These are phyloP conservation scores for Cotoneaster glaucophyllus DNA, from an alignment of 306 rosid genomes.

Conservation along the genomic window DNA sequence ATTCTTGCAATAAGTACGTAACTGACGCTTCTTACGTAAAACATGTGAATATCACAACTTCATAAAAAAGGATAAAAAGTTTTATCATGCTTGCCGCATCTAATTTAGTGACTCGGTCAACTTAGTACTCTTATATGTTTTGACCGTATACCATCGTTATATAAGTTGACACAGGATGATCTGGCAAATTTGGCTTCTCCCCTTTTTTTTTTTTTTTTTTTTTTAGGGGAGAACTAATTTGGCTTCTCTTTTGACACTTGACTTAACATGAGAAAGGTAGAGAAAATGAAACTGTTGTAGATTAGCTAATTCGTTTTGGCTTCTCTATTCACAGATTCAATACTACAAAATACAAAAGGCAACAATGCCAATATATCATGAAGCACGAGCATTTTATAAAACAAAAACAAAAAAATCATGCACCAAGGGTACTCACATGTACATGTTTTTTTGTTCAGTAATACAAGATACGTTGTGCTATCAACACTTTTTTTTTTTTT, in stretches of 20 bases:
- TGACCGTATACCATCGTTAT: neutral
- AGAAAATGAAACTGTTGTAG: neutral
- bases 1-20: too few relatives aligned
- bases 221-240: too few relatives aligned
- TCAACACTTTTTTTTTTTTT: too few relatives aligned
- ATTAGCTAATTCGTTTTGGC: neutral
- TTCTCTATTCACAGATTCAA: neutral
- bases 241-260: neutral
- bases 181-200: neutral
- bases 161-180: neutral
- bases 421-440: neutral
- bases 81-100: neutral
- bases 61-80: neutral
- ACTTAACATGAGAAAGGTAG: neutral
- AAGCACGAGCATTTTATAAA: neutral
- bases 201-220: too few relatives aligned
- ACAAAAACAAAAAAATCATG: neutral
- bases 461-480: too few relatives aligned
- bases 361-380: neutral
- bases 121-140: neutral
- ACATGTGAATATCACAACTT: too few relatives aligned
- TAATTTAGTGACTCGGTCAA: neutral
- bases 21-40: too few relatives aligned
- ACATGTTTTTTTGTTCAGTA: neutral
- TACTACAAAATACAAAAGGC: neutral